A percentile compares a stretch with the other conserved stretches of the same genome.
Conservation (phyloP, 1,139 yeast species). For the Nakaseomyces bracarensis region DNA sequence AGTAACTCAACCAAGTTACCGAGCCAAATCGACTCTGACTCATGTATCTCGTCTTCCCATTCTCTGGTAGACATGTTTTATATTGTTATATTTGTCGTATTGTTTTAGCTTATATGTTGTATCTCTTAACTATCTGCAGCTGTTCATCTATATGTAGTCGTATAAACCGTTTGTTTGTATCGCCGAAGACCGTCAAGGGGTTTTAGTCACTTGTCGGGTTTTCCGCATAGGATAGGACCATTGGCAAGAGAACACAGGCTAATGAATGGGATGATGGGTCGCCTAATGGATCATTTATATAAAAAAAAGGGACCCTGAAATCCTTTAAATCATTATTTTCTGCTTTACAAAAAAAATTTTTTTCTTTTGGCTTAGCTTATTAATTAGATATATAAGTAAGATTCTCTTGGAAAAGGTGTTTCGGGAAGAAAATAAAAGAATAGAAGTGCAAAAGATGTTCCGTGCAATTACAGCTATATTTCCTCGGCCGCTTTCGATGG, state of each 20-base stretch:
- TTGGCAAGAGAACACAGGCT: too few species aligned
- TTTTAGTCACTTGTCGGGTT: too few species aligned
- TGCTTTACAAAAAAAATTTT: too few species aligned
- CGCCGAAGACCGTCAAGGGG: too few species aligned
- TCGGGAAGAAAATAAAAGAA: background rate
- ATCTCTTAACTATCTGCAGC: too few species aligned
- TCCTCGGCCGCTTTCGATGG: background rate
- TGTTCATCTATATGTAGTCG: too few species aligned
- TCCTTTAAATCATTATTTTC: background rate
- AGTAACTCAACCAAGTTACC: constrained; percentile 7
- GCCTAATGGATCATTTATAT: too few species aligned
- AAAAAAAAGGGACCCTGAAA: background rate
- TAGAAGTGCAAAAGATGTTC: background rate
- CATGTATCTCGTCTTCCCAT: constrained; percentile 3
- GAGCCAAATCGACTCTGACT: background rate
- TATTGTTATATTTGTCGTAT: background rate
- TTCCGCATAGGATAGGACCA: too few species aligned
- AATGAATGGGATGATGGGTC: too few species aligned
- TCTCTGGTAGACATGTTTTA: background rate
- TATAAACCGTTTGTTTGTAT: too few species aligned
- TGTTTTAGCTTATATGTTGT: background rate
- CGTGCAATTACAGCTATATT: constrained; percentile 2
- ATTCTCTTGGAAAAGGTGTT: too few species aligned
- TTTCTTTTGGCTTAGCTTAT: background rate
- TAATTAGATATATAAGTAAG: too few species aligned